Percentiles rank a stretch among this genome's conserved stretches.
phyloP scores from a whole-genome alignment of 805 yeast genomes.

The Pichia kluyveri region DNA sequence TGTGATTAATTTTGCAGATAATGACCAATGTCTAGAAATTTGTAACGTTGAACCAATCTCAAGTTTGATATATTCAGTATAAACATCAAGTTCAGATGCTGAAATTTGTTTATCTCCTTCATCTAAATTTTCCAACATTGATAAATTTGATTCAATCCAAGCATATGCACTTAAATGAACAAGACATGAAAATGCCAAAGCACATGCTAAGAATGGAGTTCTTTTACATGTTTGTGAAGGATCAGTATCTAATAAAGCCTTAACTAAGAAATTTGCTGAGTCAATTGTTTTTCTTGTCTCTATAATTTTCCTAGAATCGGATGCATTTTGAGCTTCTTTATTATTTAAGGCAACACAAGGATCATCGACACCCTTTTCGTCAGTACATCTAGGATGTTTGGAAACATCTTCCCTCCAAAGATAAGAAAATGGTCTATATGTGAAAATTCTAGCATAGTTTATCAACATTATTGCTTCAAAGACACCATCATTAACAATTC shows the following conservation, averaged over 20 bases:
- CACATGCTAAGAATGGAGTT: constrained; percentile 45
- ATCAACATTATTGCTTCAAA: constrained; percentile 40
- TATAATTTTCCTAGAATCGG: constrained; percentile 37
- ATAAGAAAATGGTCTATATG: constrained; percentile 45
- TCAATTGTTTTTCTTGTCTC: constrained; percentile 47
- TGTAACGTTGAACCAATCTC: constrained; percentile 41
- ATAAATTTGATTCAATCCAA: constrained; percentile 37
- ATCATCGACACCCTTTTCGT: constrained; percentile 20
- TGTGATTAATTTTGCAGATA: constrained; percentile 37
- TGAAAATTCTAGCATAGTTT: constrained; percentile 45
- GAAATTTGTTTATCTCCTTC: constrained; percentile 6
- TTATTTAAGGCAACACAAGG: constrained; percentile 25
- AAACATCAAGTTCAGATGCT: constrained; percentile 32
- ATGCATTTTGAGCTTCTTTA: constrained; percentile 16
- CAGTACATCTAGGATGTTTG: constrained; percentile 30
- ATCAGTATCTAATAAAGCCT: constrained; percentile 37
- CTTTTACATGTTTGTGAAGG: constrained; percentile 34
- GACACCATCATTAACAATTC: constrained; percentile 43
- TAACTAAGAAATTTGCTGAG: constrained; percentile 42
- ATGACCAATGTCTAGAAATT: constrained; percentile 42
- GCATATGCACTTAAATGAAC: constrained; percentile 45
- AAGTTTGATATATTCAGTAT: constrained; percentile 39
- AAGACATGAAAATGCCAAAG: constrained; percentile 42
- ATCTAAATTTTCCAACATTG: constrained; percentile 9
- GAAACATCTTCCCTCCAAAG: constrained; percentile 42